Base-by-base conservation (phyloP, 345 rosid genomes). In the Syzygium aromaticum region DNA sequence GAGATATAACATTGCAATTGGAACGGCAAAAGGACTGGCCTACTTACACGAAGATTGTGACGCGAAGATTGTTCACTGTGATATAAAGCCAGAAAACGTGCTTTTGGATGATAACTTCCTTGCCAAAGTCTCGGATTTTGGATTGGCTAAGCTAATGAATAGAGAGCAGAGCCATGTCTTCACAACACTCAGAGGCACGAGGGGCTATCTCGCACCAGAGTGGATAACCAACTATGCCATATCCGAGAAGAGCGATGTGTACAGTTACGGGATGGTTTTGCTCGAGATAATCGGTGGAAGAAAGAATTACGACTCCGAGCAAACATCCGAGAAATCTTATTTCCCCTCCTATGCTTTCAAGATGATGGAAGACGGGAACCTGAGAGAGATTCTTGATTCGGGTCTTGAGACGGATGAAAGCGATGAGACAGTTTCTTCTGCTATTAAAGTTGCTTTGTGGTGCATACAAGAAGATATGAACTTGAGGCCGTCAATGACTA, bases 221-320 rank as follows among this genome's bases (percentile, higher is more conserved):
- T 97, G 98, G 99, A 94, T 97, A 90, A 97, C 99, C 82, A 97
- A 94, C 92, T 94, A 93, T 12, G 99, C 98, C 1, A 97, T 97
- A 89, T 97, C 98, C 2, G 99, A 97, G 92, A 97, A 97, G 91
- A 94, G 98, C 14, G 98, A 96, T 87, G 98, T 97, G 16, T 97
- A 96, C 87, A 96, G 99, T 93, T 96, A 95, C 1, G 99, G 99
- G 5, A 95, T 96, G 96, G 91, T 97, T 67, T 88, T 97, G 85
- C 93, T 97, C 3, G 99, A 97, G 93, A 93, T 97, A 85, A 94
- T 97, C 30, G 94, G 96, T 15, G 99, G 99, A 80, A 94, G 99
- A 87, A 96, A 96, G 89, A 97, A 93, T 96, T 97, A 89, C 7
- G 93, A 91, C 80, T 93, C 94, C 5, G 77, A 87, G 17, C 94